Evolutionary conservation across 768 basidiomycete genomes (phyloP), one percentile per base, ranked within the genome.

Genomic region (Auriculariales sp.): DNA sequence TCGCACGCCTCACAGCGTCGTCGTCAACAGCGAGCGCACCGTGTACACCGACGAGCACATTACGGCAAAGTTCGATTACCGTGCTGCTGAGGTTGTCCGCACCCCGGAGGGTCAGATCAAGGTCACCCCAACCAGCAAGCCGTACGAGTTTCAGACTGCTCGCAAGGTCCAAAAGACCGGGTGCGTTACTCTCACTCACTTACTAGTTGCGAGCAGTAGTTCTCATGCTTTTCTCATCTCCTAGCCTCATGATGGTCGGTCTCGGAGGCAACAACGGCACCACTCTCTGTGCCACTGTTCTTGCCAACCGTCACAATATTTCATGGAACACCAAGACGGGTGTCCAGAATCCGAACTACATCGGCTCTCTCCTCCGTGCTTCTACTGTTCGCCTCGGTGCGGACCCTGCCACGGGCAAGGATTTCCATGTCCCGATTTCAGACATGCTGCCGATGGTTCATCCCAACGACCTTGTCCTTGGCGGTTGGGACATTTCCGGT

Each of bases 401-500:
- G 49, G 90, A 98, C 56, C 75, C 78, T 32, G 60, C 64, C 28
- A 80, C 81, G 2, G 85, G 84, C 57, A 88, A 90, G 68, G 95
- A 98, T 60, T 78, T 98, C 56, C 75, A 92, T 59, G 81, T 94
- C 54, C 95, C 95, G 15, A 69, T 98, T 59, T 86, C 82, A 9
- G 92, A 94, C 59, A 78, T 97, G 54, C 75, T 95, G 35, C 93
- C 93, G 45, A 95, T 94, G 89, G 91, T 93, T 45, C 92, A 98
- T 68, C 94, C 94, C 46, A 93, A 95, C 61, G 95, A 97, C 67
- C 82, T 97, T 60, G 88, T 95, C 56, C 78, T 98, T 54, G 90
- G 95, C 46, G 94, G 95, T 17, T 99, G 94, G 95, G 95, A 99
- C 60, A 98, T 99, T 60, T 95, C 92, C 35, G 76, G 81, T 35